phyloP scores from a whole-genome alignment of 208 protist species.

The Leishmania aethiopica region DNA sequence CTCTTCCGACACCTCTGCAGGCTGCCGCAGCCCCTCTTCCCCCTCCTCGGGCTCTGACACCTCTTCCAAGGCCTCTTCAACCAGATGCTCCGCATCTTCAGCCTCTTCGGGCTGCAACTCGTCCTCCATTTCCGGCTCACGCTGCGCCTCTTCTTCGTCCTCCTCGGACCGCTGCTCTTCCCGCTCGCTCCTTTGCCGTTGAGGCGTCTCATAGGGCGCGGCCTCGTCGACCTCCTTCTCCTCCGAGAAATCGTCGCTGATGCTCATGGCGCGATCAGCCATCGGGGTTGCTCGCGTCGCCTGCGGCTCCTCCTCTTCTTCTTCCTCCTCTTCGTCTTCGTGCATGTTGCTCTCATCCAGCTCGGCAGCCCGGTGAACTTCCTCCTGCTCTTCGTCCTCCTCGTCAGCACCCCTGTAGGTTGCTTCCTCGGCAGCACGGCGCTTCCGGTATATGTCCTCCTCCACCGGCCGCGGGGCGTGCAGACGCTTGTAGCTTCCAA shows the following conservation, averaged over 20 bases:
- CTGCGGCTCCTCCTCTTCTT: constrained; percentile 14
- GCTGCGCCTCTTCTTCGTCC: background rate
- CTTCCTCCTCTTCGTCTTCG: constrained; percentile 27
- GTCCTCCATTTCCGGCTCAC: background rate
- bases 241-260: constrained; percentile 13
- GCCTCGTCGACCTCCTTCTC: constrained; percentile 8
- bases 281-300: background rate
- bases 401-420: constrained; percentile 9
- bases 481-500: constrained; percentile 81
- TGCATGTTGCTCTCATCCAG: constrained; percentile 17
- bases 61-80: constrained; percentile 17
- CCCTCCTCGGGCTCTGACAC: constrained; percentile 17
- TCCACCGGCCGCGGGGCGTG: constrained; percentile 28
- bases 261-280: constrained; percentile 17
- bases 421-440: constrained; percentile 2
- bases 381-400: constrained; percentile 36
- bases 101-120: constrained; percentile 4
- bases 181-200: background rate
- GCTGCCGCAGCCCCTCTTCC: no score
- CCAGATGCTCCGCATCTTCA: constrained; percentile 1
- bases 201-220: background rate
- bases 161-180: background rate
- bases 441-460: constrained; percentile 7
- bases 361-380: constrained; percentile 1
- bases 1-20: no score